phyloP scores from a whole-genome alignment of 768 basidiomycete genomes.

The Amanita inopinata region DNA sequence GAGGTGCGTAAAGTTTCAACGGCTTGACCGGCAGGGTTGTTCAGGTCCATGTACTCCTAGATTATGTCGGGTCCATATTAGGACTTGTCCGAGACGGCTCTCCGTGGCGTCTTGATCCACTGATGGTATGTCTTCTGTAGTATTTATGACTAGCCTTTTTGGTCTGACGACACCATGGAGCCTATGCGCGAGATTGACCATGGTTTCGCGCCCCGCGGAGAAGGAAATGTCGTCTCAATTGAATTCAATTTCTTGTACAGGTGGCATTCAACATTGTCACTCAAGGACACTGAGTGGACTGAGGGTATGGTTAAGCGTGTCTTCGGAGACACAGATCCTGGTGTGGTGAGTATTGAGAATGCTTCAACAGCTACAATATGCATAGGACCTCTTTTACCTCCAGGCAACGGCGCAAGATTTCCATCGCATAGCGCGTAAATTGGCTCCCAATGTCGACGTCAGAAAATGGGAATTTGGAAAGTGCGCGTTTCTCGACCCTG shows the following conservation, averaged over 20 bases:
- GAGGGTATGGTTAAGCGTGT: slow-evolving; percentile 32
- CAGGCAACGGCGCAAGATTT: neutral
- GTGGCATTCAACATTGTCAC: slow-evolving; percentile 60
- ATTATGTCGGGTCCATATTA: slow-evolving; percentile 70
- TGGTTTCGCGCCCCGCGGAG: slow-evolving; percentile 47
- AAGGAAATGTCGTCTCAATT: slow-evolving; percentile 67
- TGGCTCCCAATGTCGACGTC: slow-evolving; percentile 21
- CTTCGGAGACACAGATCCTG: slow-evolving; percentile 32
- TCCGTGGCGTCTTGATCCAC: slow-evolving; percentile 61
- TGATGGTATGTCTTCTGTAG: slow-evolving; percentile 36
- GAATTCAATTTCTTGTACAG: slow-evolving; percentile 63
- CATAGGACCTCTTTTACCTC: neutral
- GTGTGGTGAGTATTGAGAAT: slow-evolving; percentile 22
- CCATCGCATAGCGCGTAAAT: neutral
- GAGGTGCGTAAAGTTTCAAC: slow-evolving; percentile 21
- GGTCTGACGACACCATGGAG: slow-evolving; percentile 21
- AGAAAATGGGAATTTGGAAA: slow-evolving; percentile 46
- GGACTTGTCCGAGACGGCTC: slow-evolving; percentile 55
- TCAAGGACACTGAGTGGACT: slow-evolving; percentile 47
- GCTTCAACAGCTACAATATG: neutral
- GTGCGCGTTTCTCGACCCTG: slow-evolving; percentile 18
- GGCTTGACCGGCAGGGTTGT: neutral
- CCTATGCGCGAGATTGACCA: slow-evolving; percentile 41
- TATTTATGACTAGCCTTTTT: neutral
- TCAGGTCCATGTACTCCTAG: slow-evolving; percentile 18